Percentiles rank a stretch among this genome's conserved stretches.
Evolutionary conservation across 2,329 filamentous ascomycete genomes (phyloP).

Genomic region (Scedosporium minutisporum): DNA sequence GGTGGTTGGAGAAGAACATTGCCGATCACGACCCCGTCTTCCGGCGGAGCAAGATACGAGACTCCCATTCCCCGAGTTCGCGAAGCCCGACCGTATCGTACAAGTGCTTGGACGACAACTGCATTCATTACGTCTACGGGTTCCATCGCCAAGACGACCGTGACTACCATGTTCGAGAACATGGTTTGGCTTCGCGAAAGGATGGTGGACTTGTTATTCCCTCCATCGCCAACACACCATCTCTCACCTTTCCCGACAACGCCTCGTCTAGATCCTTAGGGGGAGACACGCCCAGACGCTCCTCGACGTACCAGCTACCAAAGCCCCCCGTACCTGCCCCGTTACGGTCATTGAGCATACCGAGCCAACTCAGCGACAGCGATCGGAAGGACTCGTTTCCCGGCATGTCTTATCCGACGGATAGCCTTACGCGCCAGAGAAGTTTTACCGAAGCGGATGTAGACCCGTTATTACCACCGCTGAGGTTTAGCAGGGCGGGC

Average conservation of each 20-base stretch:
- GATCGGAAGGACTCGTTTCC: slow-evolving; percentile 23
- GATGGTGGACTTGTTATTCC: slow-evolving; percentile 35
- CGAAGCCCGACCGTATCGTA: slow-evolving; percentile 26
- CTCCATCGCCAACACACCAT: slow-evolving; percentile 19
- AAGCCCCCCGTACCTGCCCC: slow-evolving; percentile 15
- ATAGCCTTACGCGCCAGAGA: slow-evolving; percentile 24
- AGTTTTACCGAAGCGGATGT: slow-evolving; percentile 36
- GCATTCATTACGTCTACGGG: slow-evolving; percentile 49
- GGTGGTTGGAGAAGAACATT: slow-evolving; percentile 45
- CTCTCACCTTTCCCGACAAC: slow-evolving; percentile 13
- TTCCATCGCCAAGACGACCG: slow-evolving; percentile 41
- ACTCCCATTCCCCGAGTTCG: neutral
- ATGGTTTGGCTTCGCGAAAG: slow-evolving; percentile 18
- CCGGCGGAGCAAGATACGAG: slow-evolving; percentile 23
- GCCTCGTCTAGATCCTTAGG: slow-evolving; percentile 16
- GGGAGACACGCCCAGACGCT: slow-evolving; percentile 16
- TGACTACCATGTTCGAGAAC: slow-evolving; percentile 39
- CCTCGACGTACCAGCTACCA: slow-evolving; percentile 25
- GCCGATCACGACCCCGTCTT: slow-evolving; percentile 37
- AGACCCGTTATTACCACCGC: slow-evolving; percentile 43
- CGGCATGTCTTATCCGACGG: slow-evolving; percentile 29
- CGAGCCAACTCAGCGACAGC: slow-evolving; percentile 26
- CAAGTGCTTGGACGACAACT: slow-evolving; percentile 46
- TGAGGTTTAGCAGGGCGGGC: slow-evolving; percentile 43
- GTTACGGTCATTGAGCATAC: slow-evolving; percentile 25